phyloP scores from a whole-genome alignment of 2,329 filamentous ascomycete genomes.

The Diaporthe aspalathi region DNA sequence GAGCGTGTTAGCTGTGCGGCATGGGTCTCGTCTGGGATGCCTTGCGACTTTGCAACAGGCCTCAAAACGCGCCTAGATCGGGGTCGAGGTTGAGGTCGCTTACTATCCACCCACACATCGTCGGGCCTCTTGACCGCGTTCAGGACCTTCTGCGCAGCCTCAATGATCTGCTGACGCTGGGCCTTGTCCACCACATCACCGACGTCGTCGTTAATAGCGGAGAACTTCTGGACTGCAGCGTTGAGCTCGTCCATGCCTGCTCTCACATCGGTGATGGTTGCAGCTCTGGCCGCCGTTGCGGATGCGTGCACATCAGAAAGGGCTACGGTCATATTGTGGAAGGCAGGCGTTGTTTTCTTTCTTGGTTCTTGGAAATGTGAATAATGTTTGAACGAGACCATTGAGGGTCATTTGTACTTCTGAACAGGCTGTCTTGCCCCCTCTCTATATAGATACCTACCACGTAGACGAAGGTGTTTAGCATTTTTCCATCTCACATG shows the following conservation, averaged over 20 bases:
- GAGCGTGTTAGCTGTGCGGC: not conserved
- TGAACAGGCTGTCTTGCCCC: not conserved
- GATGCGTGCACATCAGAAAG: not conserved
- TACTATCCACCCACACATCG: constrained; percentile 34
- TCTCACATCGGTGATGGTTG: not conserved
- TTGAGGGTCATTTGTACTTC: not conserved
- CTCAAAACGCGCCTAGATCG: fast-evolving
- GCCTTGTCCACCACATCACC: constrained; percentile 27
- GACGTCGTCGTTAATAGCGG: not conserved
- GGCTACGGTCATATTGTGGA: not conserved
- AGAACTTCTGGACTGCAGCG: not conserved
- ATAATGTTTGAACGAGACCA: not conserved
- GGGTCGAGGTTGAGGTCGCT: not conserved
- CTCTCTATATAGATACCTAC: not conserved
- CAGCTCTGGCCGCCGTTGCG: not conserved
- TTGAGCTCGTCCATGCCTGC: not conserved
- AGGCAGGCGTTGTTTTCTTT: not conserved
- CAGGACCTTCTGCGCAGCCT: constrained; percentile 32
- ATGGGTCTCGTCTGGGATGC: not conserved
- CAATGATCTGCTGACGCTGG: constrained; percentile 33
- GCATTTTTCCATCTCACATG: not conserved
- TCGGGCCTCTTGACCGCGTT: constrained; percentile 23
- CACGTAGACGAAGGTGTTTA: not conserved
- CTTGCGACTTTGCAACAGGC: not conserved
- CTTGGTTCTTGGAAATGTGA: not conserved